Conservation (phyloP, 1,139 yeast species). For the Pneumocystis murina region DNA sequence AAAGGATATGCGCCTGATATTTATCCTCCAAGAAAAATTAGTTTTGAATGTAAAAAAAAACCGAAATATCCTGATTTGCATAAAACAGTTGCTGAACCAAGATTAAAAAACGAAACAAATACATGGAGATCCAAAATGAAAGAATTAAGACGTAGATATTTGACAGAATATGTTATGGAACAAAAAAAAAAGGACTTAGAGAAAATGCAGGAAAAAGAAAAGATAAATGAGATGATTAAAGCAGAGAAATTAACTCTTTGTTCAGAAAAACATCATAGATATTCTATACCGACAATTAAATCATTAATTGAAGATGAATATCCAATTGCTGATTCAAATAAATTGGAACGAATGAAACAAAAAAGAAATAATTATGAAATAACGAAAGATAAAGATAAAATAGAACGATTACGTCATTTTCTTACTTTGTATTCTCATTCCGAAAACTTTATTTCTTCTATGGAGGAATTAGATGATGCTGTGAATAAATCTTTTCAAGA, state of each 20-base stretch:
- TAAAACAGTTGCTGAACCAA: neutral
- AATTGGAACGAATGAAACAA: neutral
- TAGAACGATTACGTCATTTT: slow-evolving; percentile 4
- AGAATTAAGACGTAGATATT: neutral
- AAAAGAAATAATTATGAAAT: neutral
- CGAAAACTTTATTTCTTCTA: slow-evolving; percentile 3
- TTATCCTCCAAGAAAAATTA: neutral
- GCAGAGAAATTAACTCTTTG: neutral
- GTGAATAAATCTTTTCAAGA: slow-evolving; percentile 5
- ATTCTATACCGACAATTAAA: slow-evolving; percentile 7
- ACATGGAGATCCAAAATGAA: neutral
- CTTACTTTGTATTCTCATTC: slow-evolving; percentile 5
- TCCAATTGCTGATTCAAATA: slow-evolving; percentile 4
- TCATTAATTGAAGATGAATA: slow-evolving; percentile 6
- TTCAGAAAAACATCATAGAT: neutral
- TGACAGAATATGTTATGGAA: neutral
- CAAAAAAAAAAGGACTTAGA: neutral
- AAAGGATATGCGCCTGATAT: neutral
- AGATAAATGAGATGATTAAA: neutral
- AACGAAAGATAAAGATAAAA: neutral
- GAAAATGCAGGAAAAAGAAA: neutral
- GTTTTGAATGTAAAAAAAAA: neutral
- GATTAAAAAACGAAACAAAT: neutral
- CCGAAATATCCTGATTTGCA: neutral
- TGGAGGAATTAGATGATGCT: slow-evolving; percentile 3